A percentile compares a stretch with the other conserved stretches of the same genome.
Conservation (phyloP, 139 green algal genomes). For the Diplosphaera chodatii region DNA sequence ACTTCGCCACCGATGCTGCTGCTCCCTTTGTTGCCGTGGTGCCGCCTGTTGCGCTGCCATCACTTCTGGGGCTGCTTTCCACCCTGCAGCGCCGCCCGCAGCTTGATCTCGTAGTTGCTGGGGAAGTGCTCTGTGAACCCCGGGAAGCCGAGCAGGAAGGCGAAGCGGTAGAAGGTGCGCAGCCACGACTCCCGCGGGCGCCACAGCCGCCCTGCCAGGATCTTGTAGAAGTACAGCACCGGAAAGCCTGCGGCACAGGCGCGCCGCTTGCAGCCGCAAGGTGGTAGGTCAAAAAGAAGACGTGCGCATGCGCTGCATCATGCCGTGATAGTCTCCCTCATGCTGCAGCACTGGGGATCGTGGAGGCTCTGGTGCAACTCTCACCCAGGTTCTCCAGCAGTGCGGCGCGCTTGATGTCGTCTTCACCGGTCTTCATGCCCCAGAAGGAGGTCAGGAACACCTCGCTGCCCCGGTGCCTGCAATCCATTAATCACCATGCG, state of each 20-base stretch:
- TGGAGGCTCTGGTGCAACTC: no score
- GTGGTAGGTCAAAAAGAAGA: neutral
- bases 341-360: no score
- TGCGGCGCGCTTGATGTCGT: neutral
- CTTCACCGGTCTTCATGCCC: neutral
- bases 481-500: no score
- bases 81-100: neutral
- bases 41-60: no score
- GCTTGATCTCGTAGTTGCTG: constrained; percentile 9
- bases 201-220: neutral
- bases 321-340: no score
- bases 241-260: constrained; percentile 6
- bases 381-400: neutral
- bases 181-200: neutral
- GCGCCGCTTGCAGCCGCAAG: no score
- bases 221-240: constrained; percentile 16
- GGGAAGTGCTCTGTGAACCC: constrained; percentile 25
- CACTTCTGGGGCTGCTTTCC: no score
- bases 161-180: constrained; percentile 9
- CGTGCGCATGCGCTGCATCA: no score
- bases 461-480: constrained; percentile 8
- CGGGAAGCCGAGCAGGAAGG: constrained; percentile 10
- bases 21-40: no score
- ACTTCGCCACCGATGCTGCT: no score
- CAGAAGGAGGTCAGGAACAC: constrained; percentile 14